A percentile compares a stretch with the other conserved stretches of the same genome.
Conservation (phyloP, 305 asterid species). For the Rubia occidens region DNA sequence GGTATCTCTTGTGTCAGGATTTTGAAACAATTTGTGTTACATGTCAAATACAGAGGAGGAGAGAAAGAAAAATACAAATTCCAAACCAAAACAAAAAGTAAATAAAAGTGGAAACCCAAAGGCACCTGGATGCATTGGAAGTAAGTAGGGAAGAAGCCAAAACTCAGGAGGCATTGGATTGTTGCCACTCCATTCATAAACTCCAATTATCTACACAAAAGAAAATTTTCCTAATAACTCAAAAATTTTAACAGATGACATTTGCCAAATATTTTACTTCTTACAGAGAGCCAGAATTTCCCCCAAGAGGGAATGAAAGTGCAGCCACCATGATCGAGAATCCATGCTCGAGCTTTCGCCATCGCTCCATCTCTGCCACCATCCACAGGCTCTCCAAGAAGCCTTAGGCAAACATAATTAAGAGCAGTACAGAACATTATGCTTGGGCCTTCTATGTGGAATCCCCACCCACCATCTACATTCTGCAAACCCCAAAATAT, state of each 20-base stretch:
- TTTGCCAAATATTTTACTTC: background rate
- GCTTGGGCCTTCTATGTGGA: slow-evolving; percentile 91
- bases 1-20: background rate
- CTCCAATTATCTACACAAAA: slow-evolving; percentile 67
- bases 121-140: slow-evolving; percentile 91
- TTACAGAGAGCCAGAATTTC: slow-evolving; percentile 92
- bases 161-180: slow-evolving; percentile 89
- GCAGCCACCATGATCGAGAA: slow-evolving; percentile 82
- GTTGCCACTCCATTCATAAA: slow-evolving; percentile 80
- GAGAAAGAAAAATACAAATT: background rate
- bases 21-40: no score
- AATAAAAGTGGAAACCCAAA: background rate
- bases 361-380: slow-evolving; percentile 70
- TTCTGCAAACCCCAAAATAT: slow-evolving; percentile 38
- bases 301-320: slow-evolving; percentile 90
- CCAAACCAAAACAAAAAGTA: background rate
- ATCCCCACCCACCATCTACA: slow-evolving; percentile 92
- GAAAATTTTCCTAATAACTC: background rate
- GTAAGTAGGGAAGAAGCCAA: slow-evolving; percentile 68
- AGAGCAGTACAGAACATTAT: slow-evolving; percentile 89
- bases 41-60: background rate
- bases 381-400: slow-evolving; percentile 84
- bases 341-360: slow-evolving; percentile 86
- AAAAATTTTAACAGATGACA: background rate
- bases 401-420: slow-evolving; percentile 73